phyloP scores from a whole-genome alignment of 1,284 basidiomycete genomes.

The Cerrena zonata region DNA sequence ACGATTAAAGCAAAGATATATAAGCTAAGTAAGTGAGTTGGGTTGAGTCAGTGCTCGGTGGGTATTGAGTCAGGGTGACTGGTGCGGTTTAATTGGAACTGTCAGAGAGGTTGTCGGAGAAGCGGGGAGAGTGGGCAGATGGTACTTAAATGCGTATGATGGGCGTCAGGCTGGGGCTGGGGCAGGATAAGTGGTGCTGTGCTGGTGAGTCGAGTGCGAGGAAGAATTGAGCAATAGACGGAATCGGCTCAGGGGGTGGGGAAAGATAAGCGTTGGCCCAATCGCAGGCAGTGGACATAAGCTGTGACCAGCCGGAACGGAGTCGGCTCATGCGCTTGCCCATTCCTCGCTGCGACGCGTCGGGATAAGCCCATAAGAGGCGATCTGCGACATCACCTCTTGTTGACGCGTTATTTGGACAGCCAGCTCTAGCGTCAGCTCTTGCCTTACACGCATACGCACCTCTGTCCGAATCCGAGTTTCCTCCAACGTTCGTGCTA shows the following conservation, averaged over 20 bases:
- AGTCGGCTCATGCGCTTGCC: background rate
- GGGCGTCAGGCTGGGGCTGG: background rate
- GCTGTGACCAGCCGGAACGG: background rate
- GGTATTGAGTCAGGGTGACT: background rate
- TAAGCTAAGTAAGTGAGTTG: background rate
- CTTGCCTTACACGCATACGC: background rate
- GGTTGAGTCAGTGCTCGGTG: background rate
- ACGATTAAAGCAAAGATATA: background rate
- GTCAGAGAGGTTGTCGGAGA: background rate
- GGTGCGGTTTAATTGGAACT: background rate
- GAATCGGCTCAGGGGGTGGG: background rate
- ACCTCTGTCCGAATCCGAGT: background rate
- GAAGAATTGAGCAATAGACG: background rate
- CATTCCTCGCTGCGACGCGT: background rate
- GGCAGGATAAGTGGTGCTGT: background rate
- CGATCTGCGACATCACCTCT: slow-evolving; percentile 2
- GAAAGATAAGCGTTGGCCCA: background rate
- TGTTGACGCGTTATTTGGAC: slow-evolving; percentile 6
- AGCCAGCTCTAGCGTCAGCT: background rate
- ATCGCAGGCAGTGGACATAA: background rate
- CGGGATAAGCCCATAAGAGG: background rate
- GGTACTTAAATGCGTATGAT: background rate
- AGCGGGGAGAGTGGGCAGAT: background rate
- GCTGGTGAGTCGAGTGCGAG: background rate
- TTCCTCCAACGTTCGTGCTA: background rate